phyloP scores from a whole-genome alignment of 768 basidiomycete species.

The Nidularia pulvinata region DNA sequence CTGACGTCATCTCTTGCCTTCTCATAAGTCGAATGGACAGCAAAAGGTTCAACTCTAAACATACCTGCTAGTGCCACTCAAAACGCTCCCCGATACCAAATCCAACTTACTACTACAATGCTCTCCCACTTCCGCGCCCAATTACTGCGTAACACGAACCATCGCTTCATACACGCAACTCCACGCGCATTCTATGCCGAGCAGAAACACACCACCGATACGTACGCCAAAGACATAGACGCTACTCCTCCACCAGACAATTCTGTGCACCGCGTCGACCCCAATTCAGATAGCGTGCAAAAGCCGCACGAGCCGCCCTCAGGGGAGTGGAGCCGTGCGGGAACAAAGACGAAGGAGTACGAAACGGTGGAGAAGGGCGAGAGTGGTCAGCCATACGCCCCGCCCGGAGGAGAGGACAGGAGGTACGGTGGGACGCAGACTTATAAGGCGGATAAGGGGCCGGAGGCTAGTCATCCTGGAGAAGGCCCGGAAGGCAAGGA shows the following conservation, averaged over 20 bases:
- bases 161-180: not conserved
- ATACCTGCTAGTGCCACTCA: too few relatives aligned
- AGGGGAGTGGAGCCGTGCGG: slow-evolving; percentile 41
- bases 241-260: slow-evolving; percentile 35
- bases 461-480: slow-evolving; percentile 23
- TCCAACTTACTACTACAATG: not conserved
- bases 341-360: slow-evolving; percentile 30
- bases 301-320: slow-evolving; percentile 50
- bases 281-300: slow-evolving; percentile 38
- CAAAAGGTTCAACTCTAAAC: too few relatives aligned
- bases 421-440: slow-evolving; percentile 21
- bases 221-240: slow-evolving; percentile 49
- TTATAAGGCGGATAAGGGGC: slow-evolving; percentile 19
- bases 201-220: slow-evolving; percentile 30
- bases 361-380: slow-evolving; percentile 17
- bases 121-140: not conserved
- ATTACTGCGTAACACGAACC: not conserved
- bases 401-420: slow-evolving; percentile 24
- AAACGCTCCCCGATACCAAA: too few relatives aligned
- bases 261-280: slow-evolving; percentile 45
- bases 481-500: slow-evolving; percentile 34
- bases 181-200: not conserved
- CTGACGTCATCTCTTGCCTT: too few relatives aligned
- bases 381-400: slow-evolving; percentile 21
- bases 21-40: too few relatives aligned